Evolutionary conservation across 495 filamentous ascomycete species (phyloP).

Genomic region (Neurospora sp.): DNA sequence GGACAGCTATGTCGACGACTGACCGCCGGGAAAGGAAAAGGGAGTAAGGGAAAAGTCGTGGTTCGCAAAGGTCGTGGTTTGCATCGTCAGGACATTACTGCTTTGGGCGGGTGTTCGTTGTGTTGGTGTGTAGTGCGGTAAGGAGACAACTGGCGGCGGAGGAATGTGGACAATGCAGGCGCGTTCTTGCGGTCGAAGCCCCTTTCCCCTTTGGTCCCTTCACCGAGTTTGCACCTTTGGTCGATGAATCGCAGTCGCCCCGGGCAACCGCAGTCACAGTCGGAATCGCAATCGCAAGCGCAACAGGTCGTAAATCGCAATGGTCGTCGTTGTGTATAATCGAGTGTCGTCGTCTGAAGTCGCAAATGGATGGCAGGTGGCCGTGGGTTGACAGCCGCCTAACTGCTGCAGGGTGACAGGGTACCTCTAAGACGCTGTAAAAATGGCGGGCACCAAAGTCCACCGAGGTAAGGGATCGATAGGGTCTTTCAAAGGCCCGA

Average conservation of each 20-base stretch:
- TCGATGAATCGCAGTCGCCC: neutral
- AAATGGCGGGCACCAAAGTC: neutral
- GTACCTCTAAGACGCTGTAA: neutral
- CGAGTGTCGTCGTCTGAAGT: neutral
- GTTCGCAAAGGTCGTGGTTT: conserved; percentile 24
- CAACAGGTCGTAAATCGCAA: neutral
- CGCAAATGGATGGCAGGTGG: neutral
- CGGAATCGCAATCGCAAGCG: neutral
- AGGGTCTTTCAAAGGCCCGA: neutral
- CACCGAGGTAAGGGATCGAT: neutral
- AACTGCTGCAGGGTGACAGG: neutral
- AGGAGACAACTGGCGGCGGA: conserved; percentile 3
- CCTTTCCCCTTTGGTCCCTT: neutral
- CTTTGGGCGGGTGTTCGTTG: neutral
- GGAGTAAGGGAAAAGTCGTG: conserved; percentile 25
- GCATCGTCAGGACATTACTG: conserved; percentile 32
- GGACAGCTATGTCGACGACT: conserved; percentile 29
- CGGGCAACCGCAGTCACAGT: neutral
- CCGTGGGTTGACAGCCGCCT: neutral
- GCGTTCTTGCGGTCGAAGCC: conserved; percentile 11
- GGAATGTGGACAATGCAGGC: conserved; percentile 21
- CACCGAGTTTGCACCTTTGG: neutral
- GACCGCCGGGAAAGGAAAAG: conserved; percentile 28
- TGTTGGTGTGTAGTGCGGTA: conserved; percentile 1
- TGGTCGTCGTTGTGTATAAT: neutral